Conservation (phyloP, 768 basidiomycete genomes). For the Suillus tomentosus region DNA sequence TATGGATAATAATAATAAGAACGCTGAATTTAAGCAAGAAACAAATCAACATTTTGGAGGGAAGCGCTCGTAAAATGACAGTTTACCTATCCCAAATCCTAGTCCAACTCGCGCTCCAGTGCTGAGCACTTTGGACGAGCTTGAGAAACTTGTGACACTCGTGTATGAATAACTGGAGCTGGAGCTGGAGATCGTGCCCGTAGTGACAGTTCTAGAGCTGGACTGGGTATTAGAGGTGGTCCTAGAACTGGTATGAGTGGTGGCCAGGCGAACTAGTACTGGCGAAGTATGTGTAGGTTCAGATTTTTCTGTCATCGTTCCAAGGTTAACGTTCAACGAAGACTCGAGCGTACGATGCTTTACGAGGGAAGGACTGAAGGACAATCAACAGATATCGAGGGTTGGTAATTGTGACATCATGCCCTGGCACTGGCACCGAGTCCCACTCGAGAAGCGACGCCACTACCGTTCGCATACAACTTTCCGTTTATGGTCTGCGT, state of each 20-base stretch:
- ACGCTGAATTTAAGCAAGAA: background rate
- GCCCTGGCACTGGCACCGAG: too few relatives aligned
- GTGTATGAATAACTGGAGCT: constrained; percentile 6
- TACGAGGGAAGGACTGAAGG: background rate
- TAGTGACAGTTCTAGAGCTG: background rate
- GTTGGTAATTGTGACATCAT: background rate
- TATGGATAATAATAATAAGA: constrained; percentile 6
- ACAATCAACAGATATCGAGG: too few relatives aligned
- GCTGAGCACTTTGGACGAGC: constrained; percentile 11
- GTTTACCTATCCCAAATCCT: constrained; percentile 27
- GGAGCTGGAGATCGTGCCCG: constrained; percentile 4
- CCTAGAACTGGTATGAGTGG: background rate
- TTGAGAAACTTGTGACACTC: constrained; percentile 6
- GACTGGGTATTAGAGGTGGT: background rate
- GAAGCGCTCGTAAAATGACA: background rate
- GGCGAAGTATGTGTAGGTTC: background rate
- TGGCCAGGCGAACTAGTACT: background rate
- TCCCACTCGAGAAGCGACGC: too few relatives aligned
- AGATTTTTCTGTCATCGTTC: background rate
- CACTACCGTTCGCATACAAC: too few relatives aligned
- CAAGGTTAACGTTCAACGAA: background rate
- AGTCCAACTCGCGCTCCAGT: constrained; percentile 29
- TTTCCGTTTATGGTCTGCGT: too few relatives aligned
- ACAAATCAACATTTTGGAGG: background rate
- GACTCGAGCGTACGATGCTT: background rate